These are phyloP conservation scores for Xylaria bambusicola DNA, from an alignment of 495 filamentous ascomycete species.

Conservation along the genomic window DNA sequence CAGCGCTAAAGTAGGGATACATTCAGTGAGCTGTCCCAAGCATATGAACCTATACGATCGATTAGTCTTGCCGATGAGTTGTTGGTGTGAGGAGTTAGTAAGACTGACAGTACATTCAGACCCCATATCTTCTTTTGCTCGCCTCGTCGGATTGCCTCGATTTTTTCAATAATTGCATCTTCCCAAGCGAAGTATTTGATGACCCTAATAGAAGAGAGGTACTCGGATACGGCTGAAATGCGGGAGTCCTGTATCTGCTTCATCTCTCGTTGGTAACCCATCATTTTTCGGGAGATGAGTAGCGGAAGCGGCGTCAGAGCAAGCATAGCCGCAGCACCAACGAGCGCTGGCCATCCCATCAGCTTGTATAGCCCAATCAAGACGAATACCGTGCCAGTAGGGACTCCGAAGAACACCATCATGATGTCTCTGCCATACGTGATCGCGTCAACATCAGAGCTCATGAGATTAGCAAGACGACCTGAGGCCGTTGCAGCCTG, in stretches of 20 bases:
- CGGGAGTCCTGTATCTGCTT: constrained; percentile 53
- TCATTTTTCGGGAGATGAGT: constrained; percentile 42
- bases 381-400: constrained; percentile 39
- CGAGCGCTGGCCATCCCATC: constrained; percentile 48
- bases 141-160: constrained; percentile 42
- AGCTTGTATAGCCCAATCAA: constrained; percentile 47
- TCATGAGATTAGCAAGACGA: constrained; percentile 54
- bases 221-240: constrained; percentile 52
- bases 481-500: constrained; percentile 43
- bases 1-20: constrained; percentile 45
- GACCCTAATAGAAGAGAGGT: constrained; percentile 49
- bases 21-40: constrained; percentile 38
- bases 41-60: constrained; percentile 25
- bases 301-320: constrained; percentile 42
- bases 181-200: constrained; percentile 59
- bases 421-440: constrained; percentile 46
- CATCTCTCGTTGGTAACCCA: constrained; percentile 43
- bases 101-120: constrained; percentile 42
- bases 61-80: not conserved
- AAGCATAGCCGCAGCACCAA: constrained; percentile 44
- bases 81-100: constrained; percentile 9
- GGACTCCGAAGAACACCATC: constrained; percentile 36
- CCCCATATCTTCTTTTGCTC: constrained; percentile 52
- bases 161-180: constrained; percentile 42
- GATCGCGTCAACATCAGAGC: constrained; percentile 51